Evolutionary conservation across 768 basidiomycete species (phyloP).

Genomic region (Chlorophyllum brunneum): DNA sequence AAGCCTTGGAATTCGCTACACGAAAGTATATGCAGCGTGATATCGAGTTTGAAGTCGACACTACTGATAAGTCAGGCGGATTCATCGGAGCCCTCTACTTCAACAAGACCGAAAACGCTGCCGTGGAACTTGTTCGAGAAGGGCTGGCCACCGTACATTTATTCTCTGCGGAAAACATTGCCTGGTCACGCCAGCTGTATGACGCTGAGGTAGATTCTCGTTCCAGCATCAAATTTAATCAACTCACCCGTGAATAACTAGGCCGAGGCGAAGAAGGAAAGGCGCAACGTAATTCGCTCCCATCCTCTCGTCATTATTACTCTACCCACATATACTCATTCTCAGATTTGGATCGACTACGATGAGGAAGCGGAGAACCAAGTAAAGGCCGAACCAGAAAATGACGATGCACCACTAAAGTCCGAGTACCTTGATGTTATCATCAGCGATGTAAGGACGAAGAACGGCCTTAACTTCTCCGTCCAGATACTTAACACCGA

Average conservation of each 20-base stretch:
- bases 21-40: conserved; percentile 91
- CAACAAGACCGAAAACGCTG: conserved; percentile 85
- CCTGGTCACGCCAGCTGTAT: conserved; percentile 76
- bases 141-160: conserved; percentile 86
- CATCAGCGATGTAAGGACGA: conserved; percentile 79
- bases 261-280: conserved; percentile 79
- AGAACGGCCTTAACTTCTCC: conserved; percentile 79
- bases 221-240: background rate
- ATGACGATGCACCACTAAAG: conserved; percentile 53
- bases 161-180: conserved; percentile 79
- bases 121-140: conserved; percentile 77
- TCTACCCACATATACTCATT: background rate
- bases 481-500: conserved; percentile 92
- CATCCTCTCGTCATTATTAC: background rate
- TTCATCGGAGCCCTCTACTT: conserved; percentile 88
- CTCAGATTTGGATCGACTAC: conserved; percentile 83
- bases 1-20: conserved; percentile 77
- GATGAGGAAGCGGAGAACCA: conserved; percentile 68
- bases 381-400: conserved; percentile 31
- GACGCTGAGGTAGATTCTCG: conserved; percentile 67
- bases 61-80: conserved; percentile 90
- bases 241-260: conserved; percentile 22
- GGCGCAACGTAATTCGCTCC: conserved; percentile 59
- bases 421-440: conserved; percentile 91
- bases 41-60: conserved; percentile 88